These are phyloP conservation scores for Trichoderma semiorbis DNA, from an alignment of 2,329 filamentous ascomycete species.

Conservation along the genomic window DNA sequence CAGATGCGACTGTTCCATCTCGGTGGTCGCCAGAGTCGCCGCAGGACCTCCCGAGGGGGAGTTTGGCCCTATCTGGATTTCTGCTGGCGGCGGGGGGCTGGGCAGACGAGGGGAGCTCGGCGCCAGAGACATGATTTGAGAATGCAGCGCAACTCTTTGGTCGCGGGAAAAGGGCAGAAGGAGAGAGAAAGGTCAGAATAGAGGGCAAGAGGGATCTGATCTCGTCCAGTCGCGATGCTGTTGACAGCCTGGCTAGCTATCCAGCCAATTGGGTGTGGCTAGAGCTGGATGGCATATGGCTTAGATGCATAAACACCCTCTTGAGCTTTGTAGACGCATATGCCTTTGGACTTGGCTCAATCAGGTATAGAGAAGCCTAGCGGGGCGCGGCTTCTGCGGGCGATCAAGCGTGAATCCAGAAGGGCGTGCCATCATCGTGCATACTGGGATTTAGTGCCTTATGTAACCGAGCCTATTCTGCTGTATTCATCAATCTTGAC, in stretches of 20 bases:
- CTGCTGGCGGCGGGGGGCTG: conserved; percentile 88
- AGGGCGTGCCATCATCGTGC: conserved; percentile 16
- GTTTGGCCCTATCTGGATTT: conserved; percentile 83
- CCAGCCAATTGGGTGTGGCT: conserved; percentile 8
- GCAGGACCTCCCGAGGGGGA: conserved; percentile 62
- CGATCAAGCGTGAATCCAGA: background rate
- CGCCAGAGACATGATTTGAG: conserved; percentile 51
- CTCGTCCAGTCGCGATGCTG: conserved; percentile 4
- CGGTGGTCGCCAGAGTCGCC: conserved; percentile 55
- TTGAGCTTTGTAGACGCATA: conserved; percentile 25
- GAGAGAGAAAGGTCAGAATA: background rate
- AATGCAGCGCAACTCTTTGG: background rate
- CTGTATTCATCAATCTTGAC: background rate
- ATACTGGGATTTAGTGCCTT: conserved; percentile 2
- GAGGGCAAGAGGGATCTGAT: background rate
- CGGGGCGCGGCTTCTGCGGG: conserved; percentile 16
- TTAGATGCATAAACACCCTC: conserved; percentile 20
- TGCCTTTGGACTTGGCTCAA: background rate
- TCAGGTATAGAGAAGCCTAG: conserved; percentile 2
- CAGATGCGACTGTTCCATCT: conserved; percentile 60
- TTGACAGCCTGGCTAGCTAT: conserved; percentile 12
- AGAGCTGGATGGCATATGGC: background rate
- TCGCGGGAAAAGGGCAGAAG: background rate
- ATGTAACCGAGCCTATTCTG: background rate
- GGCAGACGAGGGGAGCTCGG: conserved; percentile 88